Percentiles rank a stretch among this genome's conserved stretches.
These are phyloP conservation scores for Globisporangium ultimum DNA, from an alignment of 352 stramenopile genomes.

Conservation along the genomic window DNA sequence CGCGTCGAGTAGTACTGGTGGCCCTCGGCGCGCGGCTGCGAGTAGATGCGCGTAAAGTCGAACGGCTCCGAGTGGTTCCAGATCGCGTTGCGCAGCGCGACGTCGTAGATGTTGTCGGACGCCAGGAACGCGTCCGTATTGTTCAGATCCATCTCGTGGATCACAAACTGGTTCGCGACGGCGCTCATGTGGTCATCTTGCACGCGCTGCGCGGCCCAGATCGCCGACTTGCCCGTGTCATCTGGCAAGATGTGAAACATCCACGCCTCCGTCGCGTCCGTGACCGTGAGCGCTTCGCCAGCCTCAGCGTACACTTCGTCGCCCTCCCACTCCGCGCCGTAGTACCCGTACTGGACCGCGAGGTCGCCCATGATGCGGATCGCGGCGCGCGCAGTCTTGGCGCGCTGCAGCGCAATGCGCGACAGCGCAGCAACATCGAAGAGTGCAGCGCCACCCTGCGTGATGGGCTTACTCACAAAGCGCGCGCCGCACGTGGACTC, in stretches of 20 bases:
- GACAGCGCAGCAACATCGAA: slow-evolving; percentile 88
- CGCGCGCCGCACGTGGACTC: slow-evolving; percentile 76
- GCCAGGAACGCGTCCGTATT: slow-evolving; percentile 86
- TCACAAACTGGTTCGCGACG: slow-evolving; percentile 95
- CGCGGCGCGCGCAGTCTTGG: slow-evolving; percentile 72
- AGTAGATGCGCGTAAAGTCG: slow-evolving; percentile 89
- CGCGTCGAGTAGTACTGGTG: slow-evolving; percentile 85
- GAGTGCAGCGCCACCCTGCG: slow-evolving; percentile 77
- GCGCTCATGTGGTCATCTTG: slow-evolving; percentile 78
- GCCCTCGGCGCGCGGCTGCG: slow-evolving; percentile 49
- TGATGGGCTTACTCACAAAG: slow-evolving; percentile 58
- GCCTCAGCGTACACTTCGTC: slow-evolving; percentile 58
- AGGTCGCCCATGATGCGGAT: slow-evolving; percentile 93
- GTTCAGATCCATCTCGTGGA: slow-evolving; percentile 81
- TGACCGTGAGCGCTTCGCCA: slow-evolving; percentile 89
- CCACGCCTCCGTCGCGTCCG: slow-evolving; percentile 90
- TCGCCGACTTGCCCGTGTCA: slow-evolving; percentile 88
- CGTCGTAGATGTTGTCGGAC: slow-evolving; percentile 83
- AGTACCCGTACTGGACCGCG: slow-evolving; percentile 91
- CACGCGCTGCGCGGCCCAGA: slow-evolving; percentile 93
- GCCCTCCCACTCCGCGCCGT: slow-evolving; percentile 85
- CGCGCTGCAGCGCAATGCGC: slow-evolving; percentile 85
- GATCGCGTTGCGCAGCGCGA: slow-evolving; percentile 82
- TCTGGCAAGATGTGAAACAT: slow-evolving; percentile 96
- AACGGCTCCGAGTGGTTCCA: slow-evolving; percentile 72